A percentile compares a stretch with the other conserved stretches of the same genome.
Conservation (phyloP, 768 basidiomycete genomes). For the Tricholoma hemisulphureum region DNA sequence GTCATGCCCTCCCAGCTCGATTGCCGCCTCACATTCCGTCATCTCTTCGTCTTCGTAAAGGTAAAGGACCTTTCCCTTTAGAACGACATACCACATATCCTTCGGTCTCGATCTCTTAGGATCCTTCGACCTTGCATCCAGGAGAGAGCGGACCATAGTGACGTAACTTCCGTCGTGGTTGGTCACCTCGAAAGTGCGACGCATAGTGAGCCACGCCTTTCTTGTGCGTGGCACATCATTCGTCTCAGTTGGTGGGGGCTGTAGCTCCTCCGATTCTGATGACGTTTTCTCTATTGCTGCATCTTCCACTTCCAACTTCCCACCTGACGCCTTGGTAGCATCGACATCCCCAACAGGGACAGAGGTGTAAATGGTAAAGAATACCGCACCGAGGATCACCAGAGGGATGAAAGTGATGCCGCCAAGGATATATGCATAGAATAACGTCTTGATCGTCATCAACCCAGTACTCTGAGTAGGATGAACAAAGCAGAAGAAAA, state of each 20-base stretch:
- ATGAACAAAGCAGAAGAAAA: not conserved
- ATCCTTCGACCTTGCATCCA: constrained; percentile 82
- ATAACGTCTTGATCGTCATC: constrained; percentile 69
- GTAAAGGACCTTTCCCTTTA: constrained; percentile 90
- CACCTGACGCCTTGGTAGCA: constrained; percentile 38
- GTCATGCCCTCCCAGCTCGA: constrained; percentile 78
- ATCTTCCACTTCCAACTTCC: constrained; percentile 23
- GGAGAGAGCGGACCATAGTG: constrained; percentile 73
- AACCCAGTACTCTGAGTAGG: not conserved
- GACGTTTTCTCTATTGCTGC: constrained; percentile 28
- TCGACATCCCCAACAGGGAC: constrained; percentile 68
- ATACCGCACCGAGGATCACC: constrained; percentile 54
- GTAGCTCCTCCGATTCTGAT: constrained; percentile 27
- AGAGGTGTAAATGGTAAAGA: constrained; percentile 77
- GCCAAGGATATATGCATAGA: constrained; percentile 87
- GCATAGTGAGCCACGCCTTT: constrained; percentile 82
- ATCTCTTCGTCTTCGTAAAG: constrained; percentile 92
- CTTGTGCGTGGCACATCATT: constrained; percentile 65
- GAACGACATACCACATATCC: constrained; percentile 89
- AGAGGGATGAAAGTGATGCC: constrained; percentile 90
- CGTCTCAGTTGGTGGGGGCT: constrained; percentile 25
- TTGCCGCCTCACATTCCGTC: constrained; percentile 87
- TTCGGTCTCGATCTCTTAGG: constrained; percentile 81
- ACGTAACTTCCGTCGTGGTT: constrained; percentile 68
- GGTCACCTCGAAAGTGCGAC: constrained; percentile 73